Percentiles rank a stretch among this genome's conserved stretches.
Conservation (phyloP, 495 filamentous ascomycete genomes). For the Neurospora tetraspora region DNA sequence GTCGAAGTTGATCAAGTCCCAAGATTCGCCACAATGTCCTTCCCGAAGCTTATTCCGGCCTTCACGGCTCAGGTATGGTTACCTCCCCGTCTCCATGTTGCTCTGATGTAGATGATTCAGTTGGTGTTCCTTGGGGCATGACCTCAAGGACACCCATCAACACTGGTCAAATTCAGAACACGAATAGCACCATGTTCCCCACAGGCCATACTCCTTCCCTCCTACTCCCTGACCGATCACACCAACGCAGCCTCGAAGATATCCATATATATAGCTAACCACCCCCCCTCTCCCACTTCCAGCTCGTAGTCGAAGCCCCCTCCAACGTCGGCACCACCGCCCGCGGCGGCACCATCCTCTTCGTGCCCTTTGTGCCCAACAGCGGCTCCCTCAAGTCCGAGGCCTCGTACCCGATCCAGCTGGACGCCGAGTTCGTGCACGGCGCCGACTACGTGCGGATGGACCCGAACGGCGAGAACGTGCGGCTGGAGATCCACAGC, state of each 20-base stretch:
- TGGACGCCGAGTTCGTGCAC: slow-evolving; percentile 41
- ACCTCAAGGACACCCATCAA: neutral
- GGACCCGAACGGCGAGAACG: slow-evolving; percentile 36
- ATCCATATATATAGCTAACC: neutral
- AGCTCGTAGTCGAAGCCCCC: slow-evolving; percentile 26
- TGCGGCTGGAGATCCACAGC: slow-evolving; percentile 43
- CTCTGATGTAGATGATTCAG: neutral
- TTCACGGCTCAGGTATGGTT: slow-evolving; percentile 29
- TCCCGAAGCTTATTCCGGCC: slow-evolving; percentile 36
- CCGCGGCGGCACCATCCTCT: slow-evolving; percentile 14
- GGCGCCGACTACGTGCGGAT: slow-evolving; percentile 45
- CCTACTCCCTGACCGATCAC: neutral
- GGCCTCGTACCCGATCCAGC: slow-evolving; percentile 21
- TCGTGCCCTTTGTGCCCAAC: slow-evolving; percentile 22
- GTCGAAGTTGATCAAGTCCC: neutral
- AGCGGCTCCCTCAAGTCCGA: slow-evolving; percentile 21
- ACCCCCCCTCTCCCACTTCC: neutral
- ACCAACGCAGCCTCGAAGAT: neutral
- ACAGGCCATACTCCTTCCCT: neutral
- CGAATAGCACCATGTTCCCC: neutral
- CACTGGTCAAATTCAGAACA: neutral
- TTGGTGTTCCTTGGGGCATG: neutral
- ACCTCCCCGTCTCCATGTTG: neutral
- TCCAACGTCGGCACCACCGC: slow-evolving; percentile 16
- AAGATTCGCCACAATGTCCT: slow-evolving; percentile 1